These are phyloP conservation scores for Arthrobotrys pseudoclavata DNA, from an alignment of 2,329 filamentous ascomycete species.

Conservation along the genomic window DNA sequence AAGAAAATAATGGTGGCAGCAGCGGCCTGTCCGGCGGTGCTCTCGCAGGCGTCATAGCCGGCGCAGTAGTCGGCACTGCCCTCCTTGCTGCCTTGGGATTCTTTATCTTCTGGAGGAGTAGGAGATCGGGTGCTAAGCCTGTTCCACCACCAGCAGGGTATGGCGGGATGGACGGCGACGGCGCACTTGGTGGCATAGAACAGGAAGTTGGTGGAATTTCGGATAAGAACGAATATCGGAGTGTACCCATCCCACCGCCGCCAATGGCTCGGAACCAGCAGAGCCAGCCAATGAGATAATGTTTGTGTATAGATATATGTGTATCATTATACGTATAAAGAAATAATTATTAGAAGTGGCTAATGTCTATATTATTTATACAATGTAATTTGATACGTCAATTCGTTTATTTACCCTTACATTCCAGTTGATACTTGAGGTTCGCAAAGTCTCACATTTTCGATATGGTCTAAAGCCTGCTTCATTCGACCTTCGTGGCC, in stretches of 20 bases:
- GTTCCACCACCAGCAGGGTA: constrained; percentile 37
- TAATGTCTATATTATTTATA: too few species aligned
- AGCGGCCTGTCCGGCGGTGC: constrained; percentile 35
- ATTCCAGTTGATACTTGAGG: too few species aligned
- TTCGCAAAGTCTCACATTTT: too few species aligned
- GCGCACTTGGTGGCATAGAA: constrained; percentile 36
- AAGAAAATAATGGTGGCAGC: constrained; percentile 4
- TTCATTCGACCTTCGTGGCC: too few species aligned
- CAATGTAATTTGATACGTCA: too few species aligned
- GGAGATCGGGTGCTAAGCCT: not conserved
- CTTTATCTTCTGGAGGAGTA: constrained; percentile 31
- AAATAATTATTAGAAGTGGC: too few species aligned
- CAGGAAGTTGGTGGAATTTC: constrained; percentile 38
- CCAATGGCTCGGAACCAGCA: constrained; percentile 28
- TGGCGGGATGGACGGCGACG: constrained; percentile 38
- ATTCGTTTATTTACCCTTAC: too few species aligned
- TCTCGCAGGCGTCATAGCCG: constrained; percentile 27
- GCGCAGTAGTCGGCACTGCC: constrained; percentile 37
- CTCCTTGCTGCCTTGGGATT: constrained; percentile 14
- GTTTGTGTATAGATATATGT: not conserved
- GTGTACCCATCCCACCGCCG: constrained; percentile 31
- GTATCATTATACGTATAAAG: not conserved
- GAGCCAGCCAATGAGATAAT: constrained; percentile 23
- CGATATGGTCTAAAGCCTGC: too few species aligned
- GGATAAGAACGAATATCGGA: constrained; percentile 28